phyloP scores from a whole-genome alignment of 768 basidiomycete species.

The Chalciporus chontae region DNA sequence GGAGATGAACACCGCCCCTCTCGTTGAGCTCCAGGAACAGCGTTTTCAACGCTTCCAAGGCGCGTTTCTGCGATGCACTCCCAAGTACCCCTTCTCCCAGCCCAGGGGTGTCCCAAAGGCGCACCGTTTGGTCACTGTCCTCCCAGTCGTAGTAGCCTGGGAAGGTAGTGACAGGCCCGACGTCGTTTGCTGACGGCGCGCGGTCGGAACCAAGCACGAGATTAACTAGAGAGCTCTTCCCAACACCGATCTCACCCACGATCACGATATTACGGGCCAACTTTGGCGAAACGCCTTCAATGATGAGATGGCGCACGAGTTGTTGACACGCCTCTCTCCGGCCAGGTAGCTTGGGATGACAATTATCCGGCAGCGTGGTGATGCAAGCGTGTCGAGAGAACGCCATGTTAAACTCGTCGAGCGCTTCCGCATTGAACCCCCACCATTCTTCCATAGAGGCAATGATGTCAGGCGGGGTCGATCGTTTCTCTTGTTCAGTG shows the following conservation, averaged over 20 bases:
- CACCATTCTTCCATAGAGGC: slow-evolving; percentile 39
- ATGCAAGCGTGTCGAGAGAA: slow-evolving; percentile 28
- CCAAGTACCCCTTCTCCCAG: slow-evolving; percentile 23
- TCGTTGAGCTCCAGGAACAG: slow-evolving; percentile 22
- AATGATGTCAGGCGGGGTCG: slow-evolving; percentile 11
- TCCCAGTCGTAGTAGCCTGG: slow-evolving; percentile 14
- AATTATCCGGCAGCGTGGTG: slow-evolving; percentile 19
- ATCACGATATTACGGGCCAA: slow-evolving; percentile 22
- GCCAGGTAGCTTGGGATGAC: slow-evolving; percentile 19
- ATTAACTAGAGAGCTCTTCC: slow-evolving; percentile 29
- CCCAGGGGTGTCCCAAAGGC: slow-evolving; percentile 32
- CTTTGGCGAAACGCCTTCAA: slow-evolving; percentile 19
- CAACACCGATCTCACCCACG: slow-evolving; percentile 26
- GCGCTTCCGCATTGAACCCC: slow-evolving; percentile 27
- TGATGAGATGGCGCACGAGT: slow-evolving; percentile 13
- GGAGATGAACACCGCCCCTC: slow-evolving; percentile 21
- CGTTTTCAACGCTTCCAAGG: slow-evolving; percentile 18
- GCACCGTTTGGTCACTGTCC: slow-evolving; percentile 7
- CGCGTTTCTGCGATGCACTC: slow-evolving; percentile 13
- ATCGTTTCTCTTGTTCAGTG: slow-evolving; percentile 33
- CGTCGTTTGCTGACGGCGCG: slow-evolving; percentile 14
- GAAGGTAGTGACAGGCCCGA: slow-evolving; percentile 15
- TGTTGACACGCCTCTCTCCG: slow-evolving; percentile 17
- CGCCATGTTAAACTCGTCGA: slow-evolving; percentile 29
- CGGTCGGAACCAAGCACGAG: slow-evolving; percentile 23